Base-by-base conservation (phyloP, 2,329 filamentous ascomycete species). In the Cercospora citrullina region DNA sequence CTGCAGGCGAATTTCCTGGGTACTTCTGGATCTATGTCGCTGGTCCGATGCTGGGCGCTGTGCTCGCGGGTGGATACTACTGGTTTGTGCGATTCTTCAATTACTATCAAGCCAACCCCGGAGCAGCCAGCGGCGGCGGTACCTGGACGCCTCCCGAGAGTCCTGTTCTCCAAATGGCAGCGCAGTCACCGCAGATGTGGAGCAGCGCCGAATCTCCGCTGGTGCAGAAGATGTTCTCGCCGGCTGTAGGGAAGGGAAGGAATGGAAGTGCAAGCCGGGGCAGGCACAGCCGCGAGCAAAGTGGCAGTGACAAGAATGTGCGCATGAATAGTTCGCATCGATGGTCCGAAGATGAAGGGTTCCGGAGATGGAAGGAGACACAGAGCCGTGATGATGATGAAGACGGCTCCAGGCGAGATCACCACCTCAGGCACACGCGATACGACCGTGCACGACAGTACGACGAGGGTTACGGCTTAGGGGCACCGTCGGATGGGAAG, bases 11-110 rank as follows among this genome's bases (percentile, higher is more conserved):
- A 21, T 79, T 78, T 61, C 63, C 66, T 10, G 63, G 68, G n/a
- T 77, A 77, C 62, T 75, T 77, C 65, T 77, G 76, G 76, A 71
- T 69, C 10, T 69, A 69, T 14, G 64, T 75, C 75, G 51, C 76
- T n/a, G 75, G 75, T 3, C 75, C 75, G 1, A 36, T 74, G 1
- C 72, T 75, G 4, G 75, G 75, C 28, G 70, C 75, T 8, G 65
- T 76, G 42, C 60, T 77, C 7, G 74, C 75, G 3, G 74, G 71
- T 7, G 69, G 71, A 9, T 77, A 75, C 66, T 77, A 76, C 71
- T 76, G 76, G 33, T 70, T 75, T 59, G 70, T 76, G 66, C 72
- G 75, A 64, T 66, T 71, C 16, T 67, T 77, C 55, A 73, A 76
- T 16, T 57, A 57, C 23, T 57, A 57, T 65, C 74, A 71, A 45